These are phyloP conservation scores for Didymella segeticola DNA, from an alignment of 2,329 filamentous ascomycete genomes.

Conservation along the genomic window DNA sequence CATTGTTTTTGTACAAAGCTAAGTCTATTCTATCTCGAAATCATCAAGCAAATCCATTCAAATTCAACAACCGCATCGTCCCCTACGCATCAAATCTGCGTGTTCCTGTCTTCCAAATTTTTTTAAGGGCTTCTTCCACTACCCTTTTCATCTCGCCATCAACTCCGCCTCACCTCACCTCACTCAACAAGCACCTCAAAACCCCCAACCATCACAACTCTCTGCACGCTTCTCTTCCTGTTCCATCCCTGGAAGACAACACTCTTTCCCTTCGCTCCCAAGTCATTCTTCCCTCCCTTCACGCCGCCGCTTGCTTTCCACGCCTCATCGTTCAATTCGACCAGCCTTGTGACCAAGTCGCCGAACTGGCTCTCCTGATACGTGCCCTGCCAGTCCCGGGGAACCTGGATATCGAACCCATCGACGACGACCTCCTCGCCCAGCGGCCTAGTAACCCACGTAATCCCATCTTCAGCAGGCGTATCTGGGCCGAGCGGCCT, in stretches of 20 bases:
- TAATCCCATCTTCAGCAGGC: constrained; percentile 15
- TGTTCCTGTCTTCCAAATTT: background rate
- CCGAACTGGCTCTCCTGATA: constrained; percentile 29
- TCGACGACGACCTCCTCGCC: constrained; percentile 39
- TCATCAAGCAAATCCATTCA: background rate
- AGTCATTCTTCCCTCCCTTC: constrained; percentile 24
- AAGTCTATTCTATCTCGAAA: constrained; percentile 1
- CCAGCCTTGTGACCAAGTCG: constrained; percentile 24
- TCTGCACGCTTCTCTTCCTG: constrained; percentile 7
- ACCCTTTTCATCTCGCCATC: background rate
- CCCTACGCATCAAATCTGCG: background rate
- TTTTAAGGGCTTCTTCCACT: background rate
- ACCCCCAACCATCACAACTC: constrained; percentile 6
- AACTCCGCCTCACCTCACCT: background rate
- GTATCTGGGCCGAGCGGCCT: constrained; percentile 34
- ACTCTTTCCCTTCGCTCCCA: constrained; percentile 29
- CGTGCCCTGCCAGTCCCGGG: constrained; percentile 33
- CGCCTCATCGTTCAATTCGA: constrained; percentile 25
- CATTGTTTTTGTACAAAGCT: background rate
- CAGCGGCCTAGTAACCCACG: constrained; percentile 26
- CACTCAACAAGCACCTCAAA: constrained; percentile 15
- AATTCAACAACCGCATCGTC: background rate
- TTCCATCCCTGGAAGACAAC: constrained; percentile 30
- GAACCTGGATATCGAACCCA: constrained; percentile 38
- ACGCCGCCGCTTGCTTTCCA: constrained; percentile 25